Conservation (phyloP, 208 protist species). For the Acanthamoeba polyphaga region DNA sequence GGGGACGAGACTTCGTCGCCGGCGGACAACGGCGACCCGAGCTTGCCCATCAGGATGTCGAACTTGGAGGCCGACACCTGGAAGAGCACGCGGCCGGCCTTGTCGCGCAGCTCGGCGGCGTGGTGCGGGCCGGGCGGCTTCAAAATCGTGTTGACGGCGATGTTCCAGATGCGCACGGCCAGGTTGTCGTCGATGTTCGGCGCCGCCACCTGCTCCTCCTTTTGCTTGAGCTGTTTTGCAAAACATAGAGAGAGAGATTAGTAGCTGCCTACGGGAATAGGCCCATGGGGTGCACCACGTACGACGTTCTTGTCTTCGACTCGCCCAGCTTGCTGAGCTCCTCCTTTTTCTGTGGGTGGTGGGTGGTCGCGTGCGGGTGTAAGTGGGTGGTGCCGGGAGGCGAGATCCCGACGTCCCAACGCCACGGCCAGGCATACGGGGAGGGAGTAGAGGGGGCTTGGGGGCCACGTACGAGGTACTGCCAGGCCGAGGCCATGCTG, state of each 20-base stretch:
- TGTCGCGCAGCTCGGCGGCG: constrained; percentile 61
- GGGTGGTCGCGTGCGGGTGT: too few species aligned
- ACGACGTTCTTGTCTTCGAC: constrained; percentile 78
- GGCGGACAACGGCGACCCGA: background rate
- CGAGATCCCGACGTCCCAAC: too few species aligned
- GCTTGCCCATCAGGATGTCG: constrained; percentile 5
- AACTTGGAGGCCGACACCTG: constrained; percentile 63
- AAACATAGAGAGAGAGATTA: background rate
- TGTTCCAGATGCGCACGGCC: constrained; percentile 62
- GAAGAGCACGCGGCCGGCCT: constrained; percentile 77
- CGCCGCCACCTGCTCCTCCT: constrained; percentile 80
- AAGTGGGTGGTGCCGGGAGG: too few species aligned
- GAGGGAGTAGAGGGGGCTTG: background rate
- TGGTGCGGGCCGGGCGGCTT: background rate
- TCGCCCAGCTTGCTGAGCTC: constrained; percentile 79
- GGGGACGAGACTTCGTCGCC: constrained; percentile 71
- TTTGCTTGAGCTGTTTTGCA: constrained; percentile 74
- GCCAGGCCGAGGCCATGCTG: constrained; percentile 8
- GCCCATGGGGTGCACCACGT: background rate
- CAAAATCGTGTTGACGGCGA: constrained; percentile 76
- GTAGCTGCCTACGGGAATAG: background rate
- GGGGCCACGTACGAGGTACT: background rate
- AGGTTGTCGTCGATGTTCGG: constrained; percentile 76
- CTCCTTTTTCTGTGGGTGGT: constrained; percentile 47
- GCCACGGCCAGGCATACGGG: background rate